These are phyloP conservation scores for Melastoma candidum DNA, from an alignment of 441 rosid genomes.

Conservation along the genomic window DNA sequence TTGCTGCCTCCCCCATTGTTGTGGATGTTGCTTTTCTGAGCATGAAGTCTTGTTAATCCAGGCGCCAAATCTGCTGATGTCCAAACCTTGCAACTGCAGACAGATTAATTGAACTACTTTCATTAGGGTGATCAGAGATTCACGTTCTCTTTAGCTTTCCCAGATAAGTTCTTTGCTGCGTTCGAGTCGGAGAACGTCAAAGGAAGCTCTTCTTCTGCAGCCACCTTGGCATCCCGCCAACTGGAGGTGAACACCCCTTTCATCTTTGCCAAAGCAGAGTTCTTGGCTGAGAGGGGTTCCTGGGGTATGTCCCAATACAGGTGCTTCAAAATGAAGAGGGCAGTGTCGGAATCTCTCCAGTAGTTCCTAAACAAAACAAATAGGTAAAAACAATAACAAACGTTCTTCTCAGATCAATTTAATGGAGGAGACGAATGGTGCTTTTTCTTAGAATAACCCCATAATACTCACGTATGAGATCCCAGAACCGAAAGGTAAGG, in stretches of 20 bases:
- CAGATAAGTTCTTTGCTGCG: slow-evolving; percentile 42
- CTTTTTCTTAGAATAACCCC: background rate
- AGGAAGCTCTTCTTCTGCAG: slow-evolving; percentile 66
- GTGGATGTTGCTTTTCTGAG: too few species aligned
- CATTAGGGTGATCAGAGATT: slow-evolving; percentile 2
- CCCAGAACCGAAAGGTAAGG: slow-evolving; percentile 95
- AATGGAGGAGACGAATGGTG: slow-evolving; percentile 1
- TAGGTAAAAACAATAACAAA: too few species aligned
- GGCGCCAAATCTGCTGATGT: too few species aligned
- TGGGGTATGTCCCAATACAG: slow-evolving; percentile 62
- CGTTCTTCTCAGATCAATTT: too few species aligned
- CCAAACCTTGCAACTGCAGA: too few species aligned
- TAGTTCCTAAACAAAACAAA: background rate
- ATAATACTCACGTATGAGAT: slow-evolving; percentile 70
- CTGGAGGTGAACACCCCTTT: slow-evolving; percentile 24
- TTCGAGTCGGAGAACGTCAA: slow-evolving; percentile 58
- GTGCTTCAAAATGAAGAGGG: slow-evolving; percentile 85
- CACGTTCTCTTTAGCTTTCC: slow-evolving; percentile 40
- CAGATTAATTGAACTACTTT: too few species aligned
- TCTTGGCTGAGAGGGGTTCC: slow-evolving; percentile 27
- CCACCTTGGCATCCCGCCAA: slow-evolving; percentile 41
- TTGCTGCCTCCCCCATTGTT: too few species aligned
- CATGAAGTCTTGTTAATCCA: too few species aligned
- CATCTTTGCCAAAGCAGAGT: slow-evolving; percentile 19
- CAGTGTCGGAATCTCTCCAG: slow-evolving; percentile 83